Evolutionary conservation across 2,329 filamentous ascomycete species (phyloP).

Genomic region (Corynespora cassiicola): DNA sequence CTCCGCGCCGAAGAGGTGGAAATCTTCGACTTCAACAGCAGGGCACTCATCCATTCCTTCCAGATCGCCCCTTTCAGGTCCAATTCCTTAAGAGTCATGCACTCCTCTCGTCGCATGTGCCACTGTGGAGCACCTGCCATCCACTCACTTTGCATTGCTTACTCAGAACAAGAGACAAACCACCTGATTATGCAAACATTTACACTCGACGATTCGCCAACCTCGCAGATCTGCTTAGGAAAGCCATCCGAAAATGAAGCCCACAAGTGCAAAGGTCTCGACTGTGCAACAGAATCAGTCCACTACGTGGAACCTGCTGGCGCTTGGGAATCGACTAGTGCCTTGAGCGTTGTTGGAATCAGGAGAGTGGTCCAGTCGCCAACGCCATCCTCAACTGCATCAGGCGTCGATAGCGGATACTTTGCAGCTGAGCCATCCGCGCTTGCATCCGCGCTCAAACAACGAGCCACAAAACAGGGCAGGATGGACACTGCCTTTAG

Average conservation of each 20-base stretch:
- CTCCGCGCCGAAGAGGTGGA: conserved; percentile 64
- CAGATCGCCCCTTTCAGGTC: conserved; percentile 64
- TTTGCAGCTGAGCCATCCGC: conserved; percentile 15
- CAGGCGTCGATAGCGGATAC: conserved; percentile 28
- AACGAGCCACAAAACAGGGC: conserved; percentile 27
- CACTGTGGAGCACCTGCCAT: conserved; percentile 64
- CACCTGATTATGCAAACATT: conserved; percentile 72
- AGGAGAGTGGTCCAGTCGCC: conserved; percentile 52
- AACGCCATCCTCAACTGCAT: conserved; percentile 35
- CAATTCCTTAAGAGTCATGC: conserved; percentile 66
- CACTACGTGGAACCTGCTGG: conserved; percentile 68
- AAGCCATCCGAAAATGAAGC: conserved; percentile 44
- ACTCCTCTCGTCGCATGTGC: conserved; percentile 59
- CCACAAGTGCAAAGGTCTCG: conserved; percentile 42
- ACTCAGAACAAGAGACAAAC: conserved; percentile 64
- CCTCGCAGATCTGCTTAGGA: conserved; percentile 63
- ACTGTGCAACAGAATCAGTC: conserved; percentile 56
- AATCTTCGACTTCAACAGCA: conserved; percentile 66
- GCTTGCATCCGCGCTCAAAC: conserved; percentile 34
- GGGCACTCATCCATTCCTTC: conserved; percentile 67
- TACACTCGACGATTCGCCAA: conserved; percentile 59
- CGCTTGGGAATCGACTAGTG: conserved; percentile 67
- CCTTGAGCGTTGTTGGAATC: conserved; percentile 69
- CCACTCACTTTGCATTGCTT: conserved; percentile 69
- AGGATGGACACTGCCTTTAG: conserved; percentile 13